Evolutionary conservation across 208 protist genomes (phyloP).

Genomic region (Porcisia deanei): DNA sequence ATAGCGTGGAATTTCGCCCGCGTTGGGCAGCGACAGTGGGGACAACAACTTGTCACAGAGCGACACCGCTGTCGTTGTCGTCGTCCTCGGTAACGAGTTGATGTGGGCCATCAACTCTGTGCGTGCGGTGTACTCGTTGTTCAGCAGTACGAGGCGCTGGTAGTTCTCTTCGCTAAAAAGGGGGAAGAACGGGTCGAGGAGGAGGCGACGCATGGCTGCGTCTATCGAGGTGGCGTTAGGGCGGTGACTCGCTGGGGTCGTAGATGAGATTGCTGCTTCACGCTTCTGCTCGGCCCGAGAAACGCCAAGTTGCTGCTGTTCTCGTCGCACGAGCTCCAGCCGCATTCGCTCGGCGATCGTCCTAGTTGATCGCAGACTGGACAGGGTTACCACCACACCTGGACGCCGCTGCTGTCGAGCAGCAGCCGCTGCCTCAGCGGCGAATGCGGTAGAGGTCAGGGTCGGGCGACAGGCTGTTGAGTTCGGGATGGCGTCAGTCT

Average conservation of each 20-base stretch:
- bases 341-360: constrained; percentile 19
- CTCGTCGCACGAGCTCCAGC: constrained; percentile 20
- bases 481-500: not conserved
- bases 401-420: constrained; percentile 17
- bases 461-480: constrained; percentile 15
- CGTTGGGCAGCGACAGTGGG: not conserved
- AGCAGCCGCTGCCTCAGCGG: constrained; percentile 7
- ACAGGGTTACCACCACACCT: constrained; percentile 19
- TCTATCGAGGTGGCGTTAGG: constrained; percentile 6
- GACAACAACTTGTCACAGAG: not conserved
- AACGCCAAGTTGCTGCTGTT: constrained; percentile 6
- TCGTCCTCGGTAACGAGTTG: not conserved
- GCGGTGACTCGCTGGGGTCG: not conserved
- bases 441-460: constrained; percentile 9
- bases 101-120: constrained; percentile 16
- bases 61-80: not conserved
- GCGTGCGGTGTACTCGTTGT: constrained; percentile 62
- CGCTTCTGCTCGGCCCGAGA: not conserved
- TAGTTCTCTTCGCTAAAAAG: constrained; percentile 80
- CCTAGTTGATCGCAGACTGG: constrained; percentile 18
- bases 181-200: constrained; percentile 56
- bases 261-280: not conserved
- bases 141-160: constrained; percentile 55
- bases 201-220: constrained; percentile 31
- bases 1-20: constrained; percentile 4